Percentiles rank a stretch among this genome's conserved stretches.
Evolutionary conservation across 2,329 filamentous ascomycete genomes (phyloP).

Genomic region (Macroventuria anomochaeta): DNA sequence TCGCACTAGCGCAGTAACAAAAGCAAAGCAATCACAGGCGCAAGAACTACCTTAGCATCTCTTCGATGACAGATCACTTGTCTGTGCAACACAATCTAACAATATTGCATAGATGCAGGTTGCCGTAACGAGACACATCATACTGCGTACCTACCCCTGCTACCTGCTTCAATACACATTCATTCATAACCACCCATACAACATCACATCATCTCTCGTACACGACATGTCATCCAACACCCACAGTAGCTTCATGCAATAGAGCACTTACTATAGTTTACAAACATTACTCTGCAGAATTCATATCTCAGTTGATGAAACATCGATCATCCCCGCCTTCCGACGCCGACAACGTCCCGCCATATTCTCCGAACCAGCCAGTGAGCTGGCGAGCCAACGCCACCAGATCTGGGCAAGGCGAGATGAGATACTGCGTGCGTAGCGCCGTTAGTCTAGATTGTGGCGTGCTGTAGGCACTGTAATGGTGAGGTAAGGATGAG

Average conservation of each 20-base stretch:
- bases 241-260: background rate
- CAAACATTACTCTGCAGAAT: too few species aligned
- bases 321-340: constrained; percentile 10
- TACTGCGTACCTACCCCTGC: too few species aligned
- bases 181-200: background rate
- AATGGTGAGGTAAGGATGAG: too few species aligned
- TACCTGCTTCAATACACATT: background rate
- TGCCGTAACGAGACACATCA: background rate
- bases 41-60: too few species aligned
- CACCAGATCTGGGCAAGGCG: background rate
- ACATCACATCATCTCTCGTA: too few species aligned
- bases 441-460: background rate
- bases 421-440: background rate
- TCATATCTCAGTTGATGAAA: background rate
- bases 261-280: too few species aligned
- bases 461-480: background rate
- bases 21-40: too few species aligned
- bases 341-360: constrained; percentile 6
- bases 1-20: too few species aligned
- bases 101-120: too few species aligned
- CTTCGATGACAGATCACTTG: too few species aligned
- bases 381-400: too few species aligned
- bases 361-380: background rate
- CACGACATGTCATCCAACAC: background rate
- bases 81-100: too few species aligned